Percentiles rank a stretch among this genome's conserved stretches.
phyloP scores from a whole-genome alignment of 2,329 filamentous ascomycete species.

The Trichoderma sp. region DNA sequence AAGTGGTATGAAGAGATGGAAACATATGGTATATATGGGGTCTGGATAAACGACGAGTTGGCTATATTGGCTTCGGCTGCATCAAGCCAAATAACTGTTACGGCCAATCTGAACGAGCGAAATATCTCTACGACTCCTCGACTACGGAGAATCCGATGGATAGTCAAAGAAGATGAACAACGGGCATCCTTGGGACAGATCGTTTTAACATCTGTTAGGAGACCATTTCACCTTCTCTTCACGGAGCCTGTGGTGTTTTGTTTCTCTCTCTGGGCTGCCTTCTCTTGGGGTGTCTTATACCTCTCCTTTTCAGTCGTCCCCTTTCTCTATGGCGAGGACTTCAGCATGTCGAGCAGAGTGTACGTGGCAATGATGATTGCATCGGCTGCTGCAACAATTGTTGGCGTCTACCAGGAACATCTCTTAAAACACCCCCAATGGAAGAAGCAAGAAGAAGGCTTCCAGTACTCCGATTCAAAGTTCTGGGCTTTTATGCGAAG shows the following conservation, averaged over 20 bases:
- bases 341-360: constrained; percentile 65
- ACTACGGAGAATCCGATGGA: constrained; percentile 66
- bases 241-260: constrained; percentile 79
- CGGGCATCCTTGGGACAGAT: constrained; percentile 64
- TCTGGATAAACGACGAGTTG: constrained; percentile 35
- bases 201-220: constrained; percentile 69
- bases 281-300: constrained; percentile 87
- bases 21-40: constrained; percentile 53
- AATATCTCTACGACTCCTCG: neutral
- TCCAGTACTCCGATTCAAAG: constrained; percentile 27
- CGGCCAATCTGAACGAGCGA: constrained; percentile 18
- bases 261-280: constrained; percentile 87
- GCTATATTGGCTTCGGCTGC: constrained; percentile 24
- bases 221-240: constrained; percentile 74
- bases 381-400: constrained; percentile 60
- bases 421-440: constrained; percentile 49
- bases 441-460: constrained; percentile 26
- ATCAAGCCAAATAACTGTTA: constrained; percentile 22
- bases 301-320: constrained; percentile 79
- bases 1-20: constrained; percentile 76
- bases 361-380: constrained; percentile 73
- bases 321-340: constrained; percentile 66
- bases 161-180: constrained; percentile 75
- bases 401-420: constrained; percentile 72
- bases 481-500: constrained; percentile 48